Conservation (phyloP, 331 rosid species). For the Prunus yedoensis region DNA sequence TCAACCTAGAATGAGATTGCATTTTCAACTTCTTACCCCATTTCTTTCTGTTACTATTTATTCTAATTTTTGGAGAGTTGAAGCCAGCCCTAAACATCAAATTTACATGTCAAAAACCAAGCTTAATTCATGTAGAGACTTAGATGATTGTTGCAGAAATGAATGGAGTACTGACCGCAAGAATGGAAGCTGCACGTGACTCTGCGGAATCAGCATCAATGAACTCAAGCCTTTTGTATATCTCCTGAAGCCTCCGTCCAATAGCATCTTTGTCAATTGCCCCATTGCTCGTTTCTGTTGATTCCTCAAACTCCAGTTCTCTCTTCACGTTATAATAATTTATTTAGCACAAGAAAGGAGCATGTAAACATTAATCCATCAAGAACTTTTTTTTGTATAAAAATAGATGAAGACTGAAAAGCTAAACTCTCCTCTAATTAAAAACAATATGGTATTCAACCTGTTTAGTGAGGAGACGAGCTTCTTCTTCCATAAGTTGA, state of each 20-base stretch:
- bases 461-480: constrained; percentile 64
- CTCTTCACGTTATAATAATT: constrained; percentile 47
- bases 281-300: constrained; percentile 38
- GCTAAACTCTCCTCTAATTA: background rate
- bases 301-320: constrained; percentile 62
- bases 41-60: background rate
- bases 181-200: constrained; percentile 94
- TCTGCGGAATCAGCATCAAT: constrained; percentile 94
- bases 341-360: constrained; percentile 12
- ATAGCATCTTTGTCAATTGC: constrained; percentile 49
- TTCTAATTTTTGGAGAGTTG: too few relatives aligned
- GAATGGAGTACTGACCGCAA: constrained; percentile 69
- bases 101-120: background rate
- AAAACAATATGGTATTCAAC: constrained; percentile 34
- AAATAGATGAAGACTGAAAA: background rate
- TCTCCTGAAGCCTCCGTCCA: constrained; percentile 74
- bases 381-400: background rate
- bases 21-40: background rate
- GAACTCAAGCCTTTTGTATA: constrained; percentile 88
- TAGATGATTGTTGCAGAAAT: constrained; percentile 22
- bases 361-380: constrained; percentile 15
- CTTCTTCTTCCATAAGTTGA: constrained; percentile 80
- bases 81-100: background rate
- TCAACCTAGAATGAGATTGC: background rate
- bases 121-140: constrained; percentile 10